These are phyloP conservation scores for Pythium chondricola DNA, from an alignment of 352 stramenopile genomes.

Conservation along the genomic window DNA sequence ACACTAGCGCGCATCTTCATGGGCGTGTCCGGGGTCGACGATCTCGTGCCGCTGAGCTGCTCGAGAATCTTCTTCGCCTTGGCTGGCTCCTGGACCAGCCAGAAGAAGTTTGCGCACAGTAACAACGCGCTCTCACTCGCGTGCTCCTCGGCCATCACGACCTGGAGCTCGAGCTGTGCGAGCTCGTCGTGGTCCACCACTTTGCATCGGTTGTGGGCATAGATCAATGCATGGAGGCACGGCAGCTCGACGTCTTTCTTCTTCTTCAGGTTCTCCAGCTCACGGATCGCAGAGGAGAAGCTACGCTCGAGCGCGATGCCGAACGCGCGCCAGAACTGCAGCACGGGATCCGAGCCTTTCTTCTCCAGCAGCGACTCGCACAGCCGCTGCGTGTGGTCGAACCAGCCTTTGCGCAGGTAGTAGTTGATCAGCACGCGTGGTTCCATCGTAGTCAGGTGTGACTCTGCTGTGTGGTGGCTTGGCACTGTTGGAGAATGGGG, in stretches of 20 bases:
- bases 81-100: slow-evolving; percentile 54
- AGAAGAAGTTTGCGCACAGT: slow-evolving; percentile 74
- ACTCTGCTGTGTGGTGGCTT: background rate
- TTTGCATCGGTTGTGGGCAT: slow-evolving; percentile 69
- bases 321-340: slow-evolving; percentile 86
- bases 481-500: background rate
- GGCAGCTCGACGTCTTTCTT: slow-evolving; percentile 73
- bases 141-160: slow-evolving; percentile 74
- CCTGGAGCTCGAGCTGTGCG: slow-evolving; percentile 67
- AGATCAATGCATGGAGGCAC: slow-evolving; percentile 75
- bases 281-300: slow-evolving; percentile 76
- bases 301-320: slow-evolving; percentile 71
- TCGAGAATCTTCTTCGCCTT: slow-evolving; percentile 74
- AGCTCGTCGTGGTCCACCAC: slow-evolving; percentile 76
- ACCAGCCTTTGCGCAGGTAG: slow-evolving; percentile 86
- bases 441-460: slow-evolving; percentile 26
- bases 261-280: slow-evolving; percentile 78
- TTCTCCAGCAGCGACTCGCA: slow-evolving; percentile 79
- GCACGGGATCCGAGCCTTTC: slow-evolving; percentile 66
- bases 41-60: slow-evolving; percentile 25
- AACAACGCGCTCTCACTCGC: slow-evolving; percentile 46
- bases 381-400: slow-evolving; percentile 75
- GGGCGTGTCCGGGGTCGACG: slow-evolving; percentile 13
- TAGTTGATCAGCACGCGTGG: slow-evolving; percentile 78
- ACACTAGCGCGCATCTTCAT: slow-evolving; percentile 46